Conservation (phyloP, 345 rosid species). For the Eucalyptus cloeziana region DNA sequence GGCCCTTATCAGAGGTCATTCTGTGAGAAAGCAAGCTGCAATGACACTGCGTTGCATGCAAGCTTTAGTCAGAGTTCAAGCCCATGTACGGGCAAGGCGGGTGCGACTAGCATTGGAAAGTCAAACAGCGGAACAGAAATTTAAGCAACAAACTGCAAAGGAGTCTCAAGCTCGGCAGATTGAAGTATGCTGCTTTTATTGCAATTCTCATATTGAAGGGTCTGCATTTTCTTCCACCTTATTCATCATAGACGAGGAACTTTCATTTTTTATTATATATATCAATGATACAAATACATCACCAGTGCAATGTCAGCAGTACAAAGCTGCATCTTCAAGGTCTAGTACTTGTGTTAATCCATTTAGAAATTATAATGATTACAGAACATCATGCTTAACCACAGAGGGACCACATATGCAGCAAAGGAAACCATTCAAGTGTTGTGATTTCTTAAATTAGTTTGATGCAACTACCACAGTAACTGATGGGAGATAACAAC, state of each 20-base stretch:
- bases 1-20: constrained; percentile 95
- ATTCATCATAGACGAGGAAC: background rate
- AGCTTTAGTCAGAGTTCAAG: constrained; percentile 99
- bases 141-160: constrained; percentile 70
- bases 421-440: background rate
- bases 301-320: background rate
- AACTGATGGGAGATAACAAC: background rate
- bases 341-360: background rate
- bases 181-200: constrained; percentile 35
- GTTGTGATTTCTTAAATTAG: background rate
- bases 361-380: background rate
- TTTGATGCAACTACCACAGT: background rate
- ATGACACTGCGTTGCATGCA: constrained; percentile 98
- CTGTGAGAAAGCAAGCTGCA: constrained; percentile 99
- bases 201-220: background rate
- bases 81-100: constrained; percentile 92
- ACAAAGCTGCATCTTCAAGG: background rate
- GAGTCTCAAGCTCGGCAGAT: constrained; percentile 82
- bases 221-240: background rate
- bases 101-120: constrained; percentile 87
- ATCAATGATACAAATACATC: background rate
- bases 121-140: constrained; percentile 61
- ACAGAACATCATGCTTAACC: background rate
- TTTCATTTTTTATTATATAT: background rate
- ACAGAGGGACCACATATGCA: background rate